Percentiles rank a stretch among this genome's conserved stretches.
These are phyloP conservation scores for Histomonas meleagridis DNA, from an alignment of 208 protist genomes.

Conservation along the genomic window DNA sequence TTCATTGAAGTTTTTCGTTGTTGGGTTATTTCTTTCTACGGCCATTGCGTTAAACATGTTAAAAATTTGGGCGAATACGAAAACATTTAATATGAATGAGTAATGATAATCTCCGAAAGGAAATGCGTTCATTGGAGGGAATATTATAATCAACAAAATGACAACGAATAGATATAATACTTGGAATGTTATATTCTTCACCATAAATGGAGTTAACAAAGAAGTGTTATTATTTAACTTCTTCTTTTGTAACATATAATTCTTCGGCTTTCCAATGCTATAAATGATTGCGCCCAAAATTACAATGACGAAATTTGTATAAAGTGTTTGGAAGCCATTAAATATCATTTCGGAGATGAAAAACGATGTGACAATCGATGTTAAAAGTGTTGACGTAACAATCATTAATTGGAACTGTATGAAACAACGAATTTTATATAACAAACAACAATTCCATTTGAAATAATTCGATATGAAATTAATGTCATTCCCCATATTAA, in stretches of 20 bases:
- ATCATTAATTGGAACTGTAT: slow-evolving; percentile 84
- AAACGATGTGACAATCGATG: neutral
- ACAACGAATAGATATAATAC: neutral
- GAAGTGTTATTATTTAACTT: neutral
- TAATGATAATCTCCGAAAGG: neutral
- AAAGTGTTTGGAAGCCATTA: slow-evolving; percentile 44
- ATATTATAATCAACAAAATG: neutral
- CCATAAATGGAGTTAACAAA: slow-evolving; percentile 3
- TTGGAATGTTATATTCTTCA: neutral
- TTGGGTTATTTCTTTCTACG: neutral
- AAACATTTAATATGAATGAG: neutral
- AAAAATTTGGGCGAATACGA: neutral
- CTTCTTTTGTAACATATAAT: neutral
- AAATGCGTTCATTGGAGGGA: neutral
- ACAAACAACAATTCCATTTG: slow-evolving; percentile 90
- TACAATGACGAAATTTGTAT: slow-evolving; percentile 41
- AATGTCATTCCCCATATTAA: too few relatives aligned
- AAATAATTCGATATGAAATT: too few relatives aligned
- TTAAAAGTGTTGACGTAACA: neutral
- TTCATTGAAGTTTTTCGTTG: neutral
- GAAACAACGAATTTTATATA: slow-evolving; percentile 88
- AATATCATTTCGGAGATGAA: neutral
- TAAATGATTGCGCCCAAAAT: slow-evolving; percentile 6
- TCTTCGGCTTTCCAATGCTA: neutral
- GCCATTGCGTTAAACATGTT: neutral